A percentile compares a stretch with the other conserved stretches of the same genome.
phyloP scores from a whole-genome alignment of 148 eudicot genomes.

The Camellia granthamiana region DNA sequence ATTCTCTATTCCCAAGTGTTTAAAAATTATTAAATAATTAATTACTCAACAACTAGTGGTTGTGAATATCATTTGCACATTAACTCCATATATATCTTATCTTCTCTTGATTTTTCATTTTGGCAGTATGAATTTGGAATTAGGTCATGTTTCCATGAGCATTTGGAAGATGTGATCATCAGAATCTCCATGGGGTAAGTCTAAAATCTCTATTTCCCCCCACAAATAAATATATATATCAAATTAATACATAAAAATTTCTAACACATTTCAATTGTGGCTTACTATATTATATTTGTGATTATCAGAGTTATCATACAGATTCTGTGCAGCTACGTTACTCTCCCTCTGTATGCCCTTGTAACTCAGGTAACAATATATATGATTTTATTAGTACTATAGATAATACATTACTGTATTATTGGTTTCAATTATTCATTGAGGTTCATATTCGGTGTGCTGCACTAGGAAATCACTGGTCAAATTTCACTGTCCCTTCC shows the following conservation, averaged over 20 bases:
- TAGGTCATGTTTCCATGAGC: constrained; percentile 5
- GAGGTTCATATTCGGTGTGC: no score
- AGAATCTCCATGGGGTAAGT: constrained; percentile 12
- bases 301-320: constrained; percentile 38
- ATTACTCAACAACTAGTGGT: no score
- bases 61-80: no score
- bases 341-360: constrained; percentile 50
- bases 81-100: neutral
- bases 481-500: no score
- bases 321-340: constrained; percentile 49
- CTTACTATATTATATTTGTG: neutral
- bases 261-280: neutral
- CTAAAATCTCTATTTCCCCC: neutral
- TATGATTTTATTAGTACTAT: neutral
- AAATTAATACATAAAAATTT: neutral
- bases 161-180: constrained; percentile 7
- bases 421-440: no score
- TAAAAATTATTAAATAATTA: no score
- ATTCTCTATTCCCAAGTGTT: no score
- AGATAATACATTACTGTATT: no score
- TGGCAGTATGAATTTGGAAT: constrained; percentile 13
- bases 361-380: constrained; percentile 38
- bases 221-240: no score
- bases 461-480: no score
- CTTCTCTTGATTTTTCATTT: neutral